Evolutionary conservation across 83 land plant species (phyloP), one percentile per base, ranked within the genome.

Genomic region (Diphasiastrum complanatum): DNA sequence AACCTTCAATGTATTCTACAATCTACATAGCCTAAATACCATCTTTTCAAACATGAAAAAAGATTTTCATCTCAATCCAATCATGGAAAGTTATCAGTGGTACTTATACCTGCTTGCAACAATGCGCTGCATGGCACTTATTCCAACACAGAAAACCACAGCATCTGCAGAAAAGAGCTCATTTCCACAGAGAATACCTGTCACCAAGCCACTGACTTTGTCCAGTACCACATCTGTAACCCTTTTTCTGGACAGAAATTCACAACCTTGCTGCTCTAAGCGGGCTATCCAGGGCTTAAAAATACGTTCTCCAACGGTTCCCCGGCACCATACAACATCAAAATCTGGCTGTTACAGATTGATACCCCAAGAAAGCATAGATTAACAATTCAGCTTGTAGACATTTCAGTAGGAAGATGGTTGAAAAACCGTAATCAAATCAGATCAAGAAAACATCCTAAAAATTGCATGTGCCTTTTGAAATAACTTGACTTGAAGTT

Each of bases 261-360:
- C 66, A 59, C 87, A 80, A 20, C 86, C 84, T 24, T 68, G 43
- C 4, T 41, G 32, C 62, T 62, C 66, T 70, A 89, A 45, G 45
- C 45, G 33, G 30, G 79, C 78, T 27, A 83, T 48, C 96, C 87
- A 89, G 40, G 96, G 96, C 63, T 60, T 50, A 48, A 89, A 89
- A 46, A 89, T 83, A 73, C 74, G 78, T 26, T 85, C 91, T 28
- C 75, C 72, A 32, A 83, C 79, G 11, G 83, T 82, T 45, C 96
- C 96, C 25, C 91, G 77, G 43, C 96, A 89, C 84, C 81, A 85
- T 19, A 72, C 71, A 3, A 81, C 70, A 75, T 89, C 91, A 47
- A 85, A 85, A 71, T 89, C 70, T 70, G 82, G 78, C 96, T 89
- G 83, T n/a, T n/a, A n/a, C n/a, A n/a, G n/a, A n/a, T n/a, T n/a